These are phyloP conservation scores for Penicillium aurantiogriseum DNA, from an alignment of 2,329 filamentous ascomycete genomes.

Conservation along the genomic window DNA sequence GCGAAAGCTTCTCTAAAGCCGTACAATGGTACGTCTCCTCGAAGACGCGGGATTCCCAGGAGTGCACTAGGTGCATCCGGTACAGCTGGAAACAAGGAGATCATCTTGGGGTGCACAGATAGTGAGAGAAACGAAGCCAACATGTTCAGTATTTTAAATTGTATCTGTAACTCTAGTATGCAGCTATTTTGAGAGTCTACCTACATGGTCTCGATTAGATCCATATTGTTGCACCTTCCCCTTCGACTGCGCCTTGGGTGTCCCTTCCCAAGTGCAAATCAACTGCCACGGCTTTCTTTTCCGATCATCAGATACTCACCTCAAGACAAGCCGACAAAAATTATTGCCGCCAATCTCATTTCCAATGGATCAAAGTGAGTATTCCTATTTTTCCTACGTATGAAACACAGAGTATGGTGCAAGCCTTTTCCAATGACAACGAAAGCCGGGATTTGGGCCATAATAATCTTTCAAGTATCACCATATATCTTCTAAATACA, in stretches of 20 bases:
- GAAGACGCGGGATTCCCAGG: neutral
- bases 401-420: too few species aligned
- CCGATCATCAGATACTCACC: too few species aligned
- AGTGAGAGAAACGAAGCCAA: neutral
- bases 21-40: neutral
- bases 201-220: neutral
- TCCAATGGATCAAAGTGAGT: too few species aligned
- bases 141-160: neutral
- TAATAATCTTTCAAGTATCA: slow-evolving; percentile 6
- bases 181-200: neutral
- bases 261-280: neutral
- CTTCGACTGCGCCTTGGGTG: neutral
- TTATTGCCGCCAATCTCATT: too few species aligned
- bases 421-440: too few species aligned
- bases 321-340: too few species aligned
- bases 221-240: neutral
- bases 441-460: neutral
- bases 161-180: neutral
- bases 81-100: neutral
- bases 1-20: neutral
- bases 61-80: neutral
- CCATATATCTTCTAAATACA: slow-evolving; percentile 24
- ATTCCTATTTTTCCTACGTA: too few species aligned
- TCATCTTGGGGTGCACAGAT: neutral
- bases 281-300: too few species aligned